Base-by-base conservation (phyloP, 768 basidiomycete genomes). In the Russula vinacea region DNA sequence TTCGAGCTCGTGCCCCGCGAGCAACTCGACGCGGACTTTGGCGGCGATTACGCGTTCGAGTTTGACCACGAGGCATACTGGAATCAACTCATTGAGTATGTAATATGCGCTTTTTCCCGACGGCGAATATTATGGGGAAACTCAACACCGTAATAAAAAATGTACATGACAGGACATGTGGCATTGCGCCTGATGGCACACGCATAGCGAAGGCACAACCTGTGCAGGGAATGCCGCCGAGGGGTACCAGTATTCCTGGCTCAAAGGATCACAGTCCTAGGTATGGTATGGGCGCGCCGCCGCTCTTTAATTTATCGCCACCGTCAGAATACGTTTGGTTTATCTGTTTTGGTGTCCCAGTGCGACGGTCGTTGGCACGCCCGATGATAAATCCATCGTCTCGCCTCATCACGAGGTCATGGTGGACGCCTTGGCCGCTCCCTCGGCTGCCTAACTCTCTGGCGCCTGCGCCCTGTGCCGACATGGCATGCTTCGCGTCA, bases 1-100 rank as follows among this genome's bases (percentile, higher is more conserved):
- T 73, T 81, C 44, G 88, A 91, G 64, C 83, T 95, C 50, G 80
- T 94, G 24, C 88, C 91, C 6, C 76, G 74, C 8, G 81, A 82
- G 5, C 92, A 94, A 60, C 82, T 94, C 10, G 92, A 93, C 71
- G 82, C 85, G 1, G 90, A 90, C 67, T 92, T 94, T 72, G 92
- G 90, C 16, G 92, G 92, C 1, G 81, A 86, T 2, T 84, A 85
- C 73, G 81, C 83, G 62, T 92, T 81, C 67, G 80, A 90, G 69
- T 94, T 89, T 72, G 86, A 93, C 62, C 80, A 83, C 16, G 78
- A 83, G 40, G 81, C 76, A 42, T 93, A 94, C 72, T 94, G 92
- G 92, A 80, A 86, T 64, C 87, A 89, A 69, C 79, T 94, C 29
- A 79, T 89, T 47, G 75, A 81, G 88, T 90, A 76, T 65, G 82